Base-by-base conservation (phyloP, 768 basidiomycete species). In the Collybia sordida region DNA sequence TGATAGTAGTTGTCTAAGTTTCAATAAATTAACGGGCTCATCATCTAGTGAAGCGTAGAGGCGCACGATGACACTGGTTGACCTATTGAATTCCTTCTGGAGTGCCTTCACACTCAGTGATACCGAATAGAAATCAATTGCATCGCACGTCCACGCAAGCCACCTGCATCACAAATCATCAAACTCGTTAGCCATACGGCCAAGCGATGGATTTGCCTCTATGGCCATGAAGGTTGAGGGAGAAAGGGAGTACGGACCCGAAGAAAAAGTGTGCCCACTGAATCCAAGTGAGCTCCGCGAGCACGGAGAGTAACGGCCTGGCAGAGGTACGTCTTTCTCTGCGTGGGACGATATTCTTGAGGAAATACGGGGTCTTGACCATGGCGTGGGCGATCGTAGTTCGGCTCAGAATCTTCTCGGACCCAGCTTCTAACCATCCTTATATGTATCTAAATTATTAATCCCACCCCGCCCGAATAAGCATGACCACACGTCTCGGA, bases 1-100 rank as follows among this genome's bases (percentile, higher is more conserved):
- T 97, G 62, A 98, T 94, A 4, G 91, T 80, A 17, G 85, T 84
- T 42, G 90, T 90, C 78, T 79, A 53, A 37, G 17, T 6, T 21
- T 21, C 39, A 8, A 19, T 19, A 6, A 6, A 41, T 12, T 19
- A 41, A 8, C n/a, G 12, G 21, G 14, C 17, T 8, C 17, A 24
- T 21, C 39, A 21, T 4, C 12, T 11, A 24, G 7, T 1, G 18
- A 41, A 41, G 14, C 17, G 35, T 15, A 19, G 17, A 21, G 18
- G 15, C 19, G 21, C 6, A 41, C 17, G n/a, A 24, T 41, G 7
- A 24, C 19, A 15, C 21, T 24, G 14, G 19, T n/a, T 4, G 39
- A 19, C 21, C 23, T 53, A 7, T 50, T 15, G 50, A 65, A 65
- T 28, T 65, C 57, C 0, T 19, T 37, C 51, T 59, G 52, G 34